A percentile compares a stretch with the other conserved stretches of the same genome.
Evolutionary conservation across 202 grass and related monocot species (phyloP).

Genomic region (Setaria viridis): DNA sequence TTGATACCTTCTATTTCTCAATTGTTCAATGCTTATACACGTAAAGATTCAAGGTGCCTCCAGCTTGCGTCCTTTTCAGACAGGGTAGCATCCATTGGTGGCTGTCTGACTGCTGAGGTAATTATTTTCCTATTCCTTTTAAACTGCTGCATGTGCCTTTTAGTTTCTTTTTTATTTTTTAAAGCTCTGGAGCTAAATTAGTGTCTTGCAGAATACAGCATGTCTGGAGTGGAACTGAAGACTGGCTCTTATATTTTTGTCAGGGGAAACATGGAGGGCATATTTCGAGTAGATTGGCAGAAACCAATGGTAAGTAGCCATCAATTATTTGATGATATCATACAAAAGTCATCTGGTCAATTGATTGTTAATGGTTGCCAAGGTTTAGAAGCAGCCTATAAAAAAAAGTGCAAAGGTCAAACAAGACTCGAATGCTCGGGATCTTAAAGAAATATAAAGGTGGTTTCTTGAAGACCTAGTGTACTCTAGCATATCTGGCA

Average conservation of each 20-base stretch:
- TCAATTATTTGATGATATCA: not conserved
- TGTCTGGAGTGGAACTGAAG: not conserved
- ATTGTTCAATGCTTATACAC: not conserved
- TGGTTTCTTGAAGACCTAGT: not conserved
- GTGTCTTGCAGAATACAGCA: not conserved
- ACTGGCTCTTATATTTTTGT: not conserved
- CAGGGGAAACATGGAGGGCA: not conserved
- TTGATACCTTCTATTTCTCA: not conserved
- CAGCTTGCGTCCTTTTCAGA: conserved; percentile 1
- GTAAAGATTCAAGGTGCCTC: not conserved
- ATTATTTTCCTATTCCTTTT: not conserved
- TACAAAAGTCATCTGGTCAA: conserved; percentile 37
- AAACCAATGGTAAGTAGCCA: not conserved
- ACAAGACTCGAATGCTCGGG: conserved; percentile 23
- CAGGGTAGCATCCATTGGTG: not conserved
- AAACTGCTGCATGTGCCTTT: not conserved
- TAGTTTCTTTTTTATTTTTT: not conserved
- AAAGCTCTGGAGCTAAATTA: not conserved
- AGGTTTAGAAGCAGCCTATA: conserved; percentile 28
- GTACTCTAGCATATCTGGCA: conserved; percentile 3
- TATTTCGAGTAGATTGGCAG: not conserved
- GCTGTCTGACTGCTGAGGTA: not conserved
- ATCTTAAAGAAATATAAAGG: conserved; percentile 40
- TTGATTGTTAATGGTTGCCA: not conserved
- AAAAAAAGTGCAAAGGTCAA: conserved; percentile 38